Evolutionary conservation across 345 rosid genomes (phyloP).

Genomic region (Garcia nutans): DNA sequence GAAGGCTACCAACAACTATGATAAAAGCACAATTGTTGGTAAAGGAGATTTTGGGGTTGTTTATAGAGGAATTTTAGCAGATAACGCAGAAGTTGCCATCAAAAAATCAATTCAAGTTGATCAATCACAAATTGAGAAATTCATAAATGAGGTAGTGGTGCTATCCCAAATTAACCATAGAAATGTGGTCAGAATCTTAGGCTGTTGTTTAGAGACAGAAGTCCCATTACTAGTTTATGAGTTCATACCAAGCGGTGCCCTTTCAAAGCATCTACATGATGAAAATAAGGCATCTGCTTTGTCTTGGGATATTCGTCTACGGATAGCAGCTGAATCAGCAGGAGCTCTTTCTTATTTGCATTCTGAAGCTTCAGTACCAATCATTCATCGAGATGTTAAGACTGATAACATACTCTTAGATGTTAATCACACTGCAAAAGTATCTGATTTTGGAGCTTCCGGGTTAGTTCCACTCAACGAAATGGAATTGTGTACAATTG

Average conservation of each 20-base stretch:
- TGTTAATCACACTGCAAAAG: slow-evolving; percentile 38
- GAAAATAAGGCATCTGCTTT: neutral
- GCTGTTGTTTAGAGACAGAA: neutral
- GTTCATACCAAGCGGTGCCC: neutral
- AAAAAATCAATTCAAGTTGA: slow-evolving; percentile 20
- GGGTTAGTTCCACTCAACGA: slow-evolving; percentile 40
- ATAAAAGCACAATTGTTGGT: neutral
- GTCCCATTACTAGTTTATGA: neutral
- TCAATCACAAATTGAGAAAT: slow-evolving; percentile 27
- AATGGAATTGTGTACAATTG: slow-evolving; percentile 40
- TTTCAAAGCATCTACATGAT: slow-evolving; percentile 1
- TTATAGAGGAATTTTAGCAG: slow-evolving; percentile 23
- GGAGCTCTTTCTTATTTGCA: slow-evolving; percentile 38
- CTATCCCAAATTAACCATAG: neutral
- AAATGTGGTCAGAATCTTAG: neutral
- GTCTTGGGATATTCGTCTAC: slow-evolving; percentile 38
- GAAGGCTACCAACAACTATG: slow-evolving; percentile 35
- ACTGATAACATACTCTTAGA: slow-evolving; percentile 47
- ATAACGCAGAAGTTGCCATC: slow-evolving; percentile 20
- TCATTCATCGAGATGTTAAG: slow-evolving; percentile 48
- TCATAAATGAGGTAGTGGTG: neutral
- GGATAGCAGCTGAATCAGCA: slow-evolving; percentile 38
- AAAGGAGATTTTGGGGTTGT: neutral
- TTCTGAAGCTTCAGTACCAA: slow-evolving; percentile 34
- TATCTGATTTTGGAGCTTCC: slow-evolving; percentile 54